Conservation (phyloP, 2,329 filamentous ascomycete genomes). For the Nemania diffusa region DNA sequence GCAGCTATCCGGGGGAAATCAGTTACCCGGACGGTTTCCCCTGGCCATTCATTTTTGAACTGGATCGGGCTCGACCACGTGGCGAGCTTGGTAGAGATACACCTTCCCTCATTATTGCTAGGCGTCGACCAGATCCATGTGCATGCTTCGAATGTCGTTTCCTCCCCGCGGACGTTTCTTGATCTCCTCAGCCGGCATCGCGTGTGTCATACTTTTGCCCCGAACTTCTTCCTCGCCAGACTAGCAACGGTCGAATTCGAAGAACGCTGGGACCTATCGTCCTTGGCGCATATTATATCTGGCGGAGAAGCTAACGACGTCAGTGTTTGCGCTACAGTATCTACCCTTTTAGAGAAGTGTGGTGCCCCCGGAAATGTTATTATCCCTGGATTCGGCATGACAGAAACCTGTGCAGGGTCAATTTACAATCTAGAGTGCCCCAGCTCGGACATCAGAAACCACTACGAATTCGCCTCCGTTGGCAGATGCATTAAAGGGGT, state of each 20-base stretch:
- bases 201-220: neutral
- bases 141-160: conserved; percentile 53
- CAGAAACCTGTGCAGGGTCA: conserved; percentile 62
- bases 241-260: neutral
- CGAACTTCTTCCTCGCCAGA: conserved; percentile 11
- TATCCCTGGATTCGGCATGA: conserved; percentile 61
- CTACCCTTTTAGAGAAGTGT: neutral
- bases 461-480: neutral
- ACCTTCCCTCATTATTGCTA: conserved; percentile 58
- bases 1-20: conserved; percentile 1
- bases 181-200: neutral
- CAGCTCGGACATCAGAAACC: conserved; percentile 48
- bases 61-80: conserved; percentile 67
- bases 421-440: conserved; percentile 58
- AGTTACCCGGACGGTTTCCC: conserved; percentile 37
- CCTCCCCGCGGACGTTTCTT: conserved; percentile 52
- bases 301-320: conserved; percentile 10
- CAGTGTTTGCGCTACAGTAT: neutral
- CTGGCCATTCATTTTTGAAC: conserved; percentile 54
- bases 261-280: conserved; percentile 1
- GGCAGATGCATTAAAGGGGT: neutral
- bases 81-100: conserved; percentile 61
- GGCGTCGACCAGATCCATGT: conserved; percentile 59
- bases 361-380: neutral
- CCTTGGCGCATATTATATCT: neutral